Evolutionary conservation across 345 rosid species (phyloP).

Genomic region (Hibiscus tridactylites): DNA sequence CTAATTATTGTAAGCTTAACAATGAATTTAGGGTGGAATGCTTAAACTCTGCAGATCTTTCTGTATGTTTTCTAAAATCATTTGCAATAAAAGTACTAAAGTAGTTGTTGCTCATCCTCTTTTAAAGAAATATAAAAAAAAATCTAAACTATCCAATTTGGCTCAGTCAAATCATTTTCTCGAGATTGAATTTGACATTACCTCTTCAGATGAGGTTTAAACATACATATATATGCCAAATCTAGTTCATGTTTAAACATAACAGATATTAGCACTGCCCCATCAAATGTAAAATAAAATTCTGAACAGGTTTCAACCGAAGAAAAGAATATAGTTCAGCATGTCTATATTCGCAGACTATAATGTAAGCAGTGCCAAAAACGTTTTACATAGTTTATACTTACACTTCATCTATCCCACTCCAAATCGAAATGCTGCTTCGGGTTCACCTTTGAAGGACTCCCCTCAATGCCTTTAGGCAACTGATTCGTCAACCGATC

Average conservation of each 20-base stretch:
- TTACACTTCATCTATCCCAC: slow-evolving; percentile 60
- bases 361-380: background rate
- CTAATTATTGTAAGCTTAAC: background rate
- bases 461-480: slow-evolving; percentile 6
- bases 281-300: background rate
- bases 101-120: too few species aligned
- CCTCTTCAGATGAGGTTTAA: too few species aligned
- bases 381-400: background rate
- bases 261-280: background rate
- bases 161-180: too few species aligned
- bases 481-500: slow-evolving; percentile 36
- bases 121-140: too few species aligned
- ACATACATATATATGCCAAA: background rate
- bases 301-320: background rate
- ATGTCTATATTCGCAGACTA: background rate
- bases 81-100: background rate
- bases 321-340: background rate
- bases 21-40: background rate
- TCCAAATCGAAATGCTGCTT: slow-evolving; percentile 33
- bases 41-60: background rate
- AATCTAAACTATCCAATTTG: too few species aligned
- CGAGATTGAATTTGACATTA: too few species aligned
- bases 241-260: background rate
- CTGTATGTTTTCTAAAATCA: background rate
- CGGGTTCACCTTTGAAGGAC: slow-evolving; percentile 32